Base-by-base conservation (phyloP, 2,329 filamentous ascomycete genomes). In the Dothistroma pini region DNA sequence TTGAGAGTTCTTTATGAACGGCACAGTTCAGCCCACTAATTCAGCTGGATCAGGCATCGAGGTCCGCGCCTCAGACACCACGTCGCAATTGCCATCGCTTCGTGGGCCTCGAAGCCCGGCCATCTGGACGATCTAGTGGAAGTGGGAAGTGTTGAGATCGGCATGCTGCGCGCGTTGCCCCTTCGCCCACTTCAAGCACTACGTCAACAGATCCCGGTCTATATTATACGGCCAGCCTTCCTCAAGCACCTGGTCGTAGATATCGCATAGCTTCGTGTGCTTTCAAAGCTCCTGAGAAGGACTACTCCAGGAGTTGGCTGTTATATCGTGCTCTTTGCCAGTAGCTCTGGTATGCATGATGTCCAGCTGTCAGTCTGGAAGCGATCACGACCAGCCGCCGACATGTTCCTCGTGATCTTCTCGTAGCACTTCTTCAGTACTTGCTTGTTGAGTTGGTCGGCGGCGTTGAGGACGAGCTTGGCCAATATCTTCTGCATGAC, bases 381-480 rank as follows among this genome's bases (percentile, higher is more conserved):
- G 6, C 59, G 21, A 2, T 31, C n/a, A n/a, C 58, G 41, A 22
- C 60, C 57, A 12, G 11, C 25, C 52, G 54, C 21, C 22, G 58
- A 55, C 0, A 84, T 87, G 78, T 89, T 88, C 66, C 69, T 79
- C 86, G 86, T 91, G 0, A 86, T 85, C 74, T 90, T 81, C 47
- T 91, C 86, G 25, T 87, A 87, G 1, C 90, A 75, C 74, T 87
- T 82, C 75, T 83, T 81, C 34, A 91, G 69, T 72, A 88, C 80
- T 70, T 89, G 77, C 2, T 81, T 79, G 1, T 90, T 77, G 44
- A 91, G 72, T 65, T 84, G 81, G n/a, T 44, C 31, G 0, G 31
- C 32, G 19, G 56, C 47, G 19, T 19, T 51, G 9, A 58, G 12
- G 62, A 82, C 81, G 21, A 86, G 76, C 72, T 83, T 81, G 56